Percentiles rank a stretch among this genome's conserved stretches.
These are phyloP conservation scores for Cylindrotheca fusiformis DNA, from an alignment of 108 stramenopile species.

Conservation along the genomic window DNA sequence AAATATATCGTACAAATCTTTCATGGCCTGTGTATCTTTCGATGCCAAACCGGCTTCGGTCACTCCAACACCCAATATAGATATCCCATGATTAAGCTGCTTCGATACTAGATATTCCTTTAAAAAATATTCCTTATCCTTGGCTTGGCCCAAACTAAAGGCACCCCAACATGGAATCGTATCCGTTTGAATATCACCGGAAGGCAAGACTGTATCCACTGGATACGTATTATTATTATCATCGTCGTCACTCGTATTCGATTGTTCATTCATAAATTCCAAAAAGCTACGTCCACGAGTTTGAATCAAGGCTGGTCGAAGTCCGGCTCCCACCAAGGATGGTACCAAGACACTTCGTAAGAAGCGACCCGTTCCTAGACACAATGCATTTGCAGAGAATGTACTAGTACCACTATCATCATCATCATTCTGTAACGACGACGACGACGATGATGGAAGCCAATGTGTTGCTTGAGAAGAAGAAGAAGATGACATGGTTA, in stretches of 20 bases:
- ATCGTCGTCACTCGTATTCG: not conserved
- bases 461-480: too few relatives aligned
- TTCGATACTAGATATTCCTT: not conserved
- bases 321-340: slow-evolving; percentile 32
- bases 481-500: too few relatives aligned
- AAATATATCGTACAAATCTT: slow-evolving; percentile 65
- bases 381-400: slow-evolving; percentile 40
- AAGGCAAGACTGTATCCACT: slow-evolving; percentile 65
- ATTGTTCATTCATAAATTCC: slow-evolving; percentile 37
- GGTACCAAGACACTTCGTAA: slow-evolving; percentile 85
- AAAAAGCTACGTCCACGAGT: slow-evolving; percentile 72
- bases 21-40: slow-evolving; percentile 58
- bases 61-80: slow-evolving; percentile 79
- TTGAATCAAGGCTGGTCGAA: slow-evolving; percentile 62
- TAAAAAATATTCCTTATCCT: slow-evolving; percentile 29
- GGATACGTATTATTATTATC: slow-evolving; percentile 17
- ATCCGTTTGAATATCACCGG: slow-evolving; percentile 49
- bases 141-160: slow-evolving; percentile 55
- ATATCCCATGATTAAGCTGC: slow-evolving; percentile 17
- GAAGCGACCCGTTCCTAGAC: slow-evolving; percentile 87
- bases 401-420: too few relatives aligned
- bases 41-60: slow-evolving; percentile 85
- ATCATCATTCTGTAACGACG: too few relatives aligned
- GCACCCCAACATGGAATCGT: slow-evolving; percentile 49
- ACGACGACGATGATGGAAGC: too few relatives aligned